Evolutionary conservation across 495 filamentous ascomycete species (phyloP), one percentile per base, ranked within the genome.

Genomic region (Penicillium cosmopolitanum): DNA sequence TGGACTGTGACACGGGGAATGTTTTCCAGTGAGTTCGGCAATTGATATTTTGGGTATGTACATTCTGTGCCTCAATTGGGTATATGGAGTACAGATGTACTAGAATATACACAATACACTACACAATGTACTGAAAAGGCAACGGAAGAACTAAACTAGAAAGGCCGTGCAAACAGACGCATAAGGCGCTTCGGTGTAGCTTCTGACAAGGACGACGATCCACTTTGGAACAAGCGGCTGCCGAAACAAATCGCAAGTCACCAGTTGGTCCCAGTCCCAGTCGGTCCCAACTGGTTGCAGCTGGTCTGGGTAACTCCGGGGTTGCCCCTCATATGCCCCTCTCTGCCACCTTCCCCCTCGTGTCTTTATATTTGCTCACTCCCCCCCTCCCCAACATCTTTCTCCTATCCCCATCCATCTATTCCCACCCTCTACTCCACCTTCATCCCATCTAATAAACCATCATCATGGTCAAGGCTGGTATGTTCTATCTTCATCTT

Each of bases 391-490:
- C 58, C 65, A 66, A 57, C 57, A 54, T 55, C 50, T 51, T 52
- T 56, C 51, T 56, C 44, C 60, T 58, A 60, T 53, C 57, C 58
- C 53, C 66, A 46, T 38, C 36, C 15, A 38, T 38, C 15, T 38
- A 38, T 23, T 4, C 36, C 62, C 61, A 35, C 54, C 36, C 57
- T 60, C 36, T 52, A 40, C 57, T 38, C 64, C 51, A 28, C 35
- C 15, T 23, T 23, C 23, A 25, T 53, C 43, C 55, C 53, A 28
- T 53, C 47, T 53, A 53, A 42, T 31, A 63, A 55, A 70, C 58
- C 68, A 55, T 63, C 77, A 93, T 70, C 61, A 96, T 94, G 91
- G 91, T 96, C 69, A 96, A 96, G 78, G 91, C 91, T 76, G 91
- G 91, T 92, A 80, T 69, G 85, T 60, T 43, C 42, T 34, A 50